Percentiles rank a stretch among this genome's conserved stretches.
These are phyloP conservation scores for Triangularia setosa DNA, from an alignment of 2,329 filamentous ascomycete genomes.

Conservation along the genomic window DNA sequence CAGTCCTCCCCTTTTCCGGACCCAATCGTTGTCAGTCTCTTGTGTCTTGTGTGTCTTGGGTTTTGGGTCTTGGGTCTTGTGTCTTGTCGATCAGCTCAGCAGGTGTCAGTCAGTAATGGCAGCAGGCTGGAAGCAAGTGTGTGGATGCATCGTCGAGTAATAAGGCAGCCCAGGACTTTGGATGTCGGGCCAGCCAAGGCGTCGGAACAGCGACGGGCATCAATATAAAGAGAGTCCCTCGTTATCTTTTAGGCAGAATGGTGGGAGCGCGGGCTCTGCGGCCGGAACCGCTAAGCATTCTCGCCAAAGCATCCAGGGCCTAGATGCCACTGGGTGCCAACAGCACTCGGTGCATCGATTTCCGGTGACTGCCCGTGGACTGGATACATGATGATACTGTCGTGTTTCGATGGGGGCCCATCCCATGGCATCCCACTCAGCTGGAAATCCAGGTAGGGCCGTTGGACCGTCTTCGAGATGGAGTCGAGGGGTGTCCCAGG, in stretches of 20 bases:
- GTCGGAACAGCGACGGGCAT: conserved; percentile 22
- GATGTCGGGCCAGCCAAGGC: conserved; percentile 19
- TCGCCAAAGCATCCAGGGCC: conserved; percentile 20
- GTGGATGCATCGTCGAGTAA: not conserved
- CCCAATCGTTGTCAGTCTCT: too few species aligned
- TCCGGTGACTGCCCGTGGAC: conserved; percentile 14
- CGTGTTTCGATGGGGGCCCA: not conserved
- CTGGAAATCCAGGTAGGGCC: conserved; percentile 11
- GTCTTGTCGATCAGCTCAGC: not conserved
- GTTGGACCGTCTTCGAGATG: conserved; percentile 11
- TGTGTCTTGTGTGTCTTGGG: not conserved
- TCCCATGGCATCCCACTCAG: not conserved
- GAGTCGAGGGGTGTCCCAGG: not conserved
- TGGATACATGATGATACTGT: not conserved
- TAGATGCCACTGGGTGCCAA: conserved; percentile 7
- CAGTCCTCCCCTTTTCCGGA: not conserved
- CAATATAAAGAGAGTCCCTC: conserved; percentile 25
- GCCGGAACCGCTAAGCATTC: conserved; percentile 19
- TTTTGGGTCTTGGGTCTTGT: not conserved
- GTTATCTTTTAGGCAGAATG: conserved; percentile 28
- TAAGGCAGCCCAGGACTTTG: conserved; percentile 8
- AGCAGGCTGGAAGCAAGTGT: not conserved
- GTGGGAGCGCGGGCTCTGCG: conserved; percentile 8
- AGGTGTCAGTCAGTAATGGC: not conserved
- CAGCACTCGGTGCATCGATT: conserved; percentile 23